Base-by-base conservation (phyloP, 2,329 filamentous ascomycete genomes). In the Ceratocystis papillata region DNA sequence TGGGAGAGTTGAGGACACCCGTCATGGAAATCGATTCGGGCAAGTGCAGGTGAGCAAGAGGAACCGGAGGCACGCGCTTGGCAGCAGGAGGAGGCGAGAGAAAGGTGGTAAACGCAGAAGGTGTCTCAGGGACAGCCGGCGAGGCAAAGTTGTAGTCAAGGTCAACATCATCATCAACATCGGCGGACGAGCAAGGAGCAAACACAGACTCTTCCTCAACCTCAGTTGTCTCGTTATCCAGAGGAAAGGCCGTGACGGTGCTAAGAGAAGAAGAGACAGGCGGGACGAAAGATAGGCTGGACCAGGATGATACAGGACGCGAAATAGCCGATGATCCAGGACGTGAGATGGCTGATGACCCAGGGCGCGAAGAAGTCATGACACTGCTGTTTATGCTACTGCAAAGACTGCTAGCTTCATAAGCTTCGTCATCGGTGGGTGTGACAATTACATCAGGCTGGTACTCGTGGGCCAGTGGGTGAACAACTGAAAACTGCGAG, bases 71-170 rank as follows among this genome's bases (percentile, higher is more conserved):
- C 41, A 72, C 64, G 3, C 72, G 74, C 25, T 79, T 77, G 68
- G 77, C 77, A 55, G 77, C 76, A 0, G 82, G 82, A 0, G 82
- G 81, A 7, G 82, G 81, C 1, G 82, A 83, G 17, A 84, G 73
- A 50, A 76, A 73, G 1, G 80, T 81, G 22, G 75, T 72, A 67
- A 77, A 79, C 1, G 76, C 37, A 72, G 25, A 37, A 22, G 76
- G 74, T 1, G 68, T 75, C 64, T 83, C 81, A 0, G 78, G 78
- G 5, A 73, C 71, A 2, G 79, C 77, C 0, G 80, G 79, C 3
- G 77, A 79, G n/a, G 82, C 82, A 70, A 86, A 86, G 73, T 85
- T 85, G 69, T 84, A 81, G 70, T 86, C 83, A 48, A 46, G 41
- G 68, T 86, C 82, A 62, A 85, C 82, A 57, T 75, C 75, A 63